Evolutionary conservation across 148 eudicot genomes (phyloP), one percentile per base, ranked within the genome.

Genomic region (Rhododendron griersonianum): DNA sequence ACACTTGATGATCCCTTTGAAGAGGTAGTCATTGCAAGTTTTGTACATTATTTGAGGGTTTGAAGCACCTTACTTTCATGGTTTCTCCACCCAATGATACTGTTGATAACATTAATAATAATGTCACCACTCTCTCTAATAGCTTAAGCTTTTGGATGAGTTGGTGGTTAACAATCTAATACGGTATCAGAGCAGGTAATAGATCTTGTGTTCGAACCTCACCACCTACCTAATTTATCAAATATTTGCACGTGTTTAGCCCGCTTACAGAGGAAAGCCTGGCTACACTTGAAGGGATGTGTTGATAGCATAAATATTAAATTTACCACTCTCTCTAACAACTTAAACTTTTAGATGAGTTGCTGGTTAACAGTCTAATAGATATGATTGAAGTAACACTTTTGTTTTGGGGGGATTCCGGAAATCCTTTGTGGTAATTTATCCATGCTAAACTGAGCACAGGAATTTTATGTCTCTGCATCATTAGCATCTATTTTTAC

Each of bases 1-100:
- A 92, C 90, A 84, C 94, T 97, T 80, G 93, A 97, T 89, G 99
- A 97, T 91, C 99, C 99, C 30, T 97, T 92, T 89, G 91, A 93
- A 71, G 99, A 97, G 99, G 99, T 97, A 94, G 47, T 87, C 87
- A n/a, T 63, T 69, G 15, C 55, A 78, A 84, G 84, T 25, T 50
- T 16, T 53, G 8, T 16, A 83, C 50, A 18, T 28, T 79, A 45
- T 88, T 33, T 48, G 11, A 16, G 47, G 48, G 48, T 76, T 35
- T 57, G 41, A 51, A 63, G 33, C 30, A 35, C 23, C 33, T 81
- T 59, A 11, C 80, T 59, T 79, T 53, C 18, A 11, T 47, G 57
- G 45, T 11, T 48, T 35, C 45, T 71, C 55, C 2, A 33, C 45
- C 61, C 23, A 61, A 6, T 61, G 63, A 80, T 80, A 37, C 30